Evolutionary conservation across 176 grass and related monocot genomes (phyloP).

Genomic region (Bothriochloa decipiens): DNA sequence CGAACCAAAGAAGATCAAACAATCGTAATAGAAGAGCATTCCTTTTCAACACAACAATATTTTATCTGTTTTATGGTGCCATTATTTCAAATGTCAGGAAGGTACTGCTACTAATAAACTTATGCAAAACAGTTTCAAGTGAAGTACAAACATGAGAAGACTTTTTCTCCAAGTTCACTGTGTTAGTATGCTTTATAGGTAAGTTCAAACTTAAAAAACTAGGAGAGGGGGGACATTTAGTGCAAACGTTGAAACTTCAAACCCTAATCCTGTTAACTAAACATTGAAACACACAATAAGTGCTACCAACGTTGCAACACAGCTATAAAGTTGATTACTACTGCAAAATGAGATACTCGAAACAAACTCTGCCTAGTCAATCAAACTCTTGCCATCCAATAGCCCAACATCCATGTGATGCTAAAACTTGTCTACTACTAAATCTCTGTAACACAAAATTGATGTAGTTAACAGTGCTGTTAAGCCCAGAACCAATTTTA

Average conservation of each 20-base stretch:
- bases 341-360: not conserved
- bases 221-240: not conserved
- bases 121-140: not conserved
- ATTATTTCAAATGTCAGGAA: not conserved
- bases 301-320: not conserved
- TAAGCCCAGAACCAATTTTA: not conserved
- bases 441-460: not conserved
- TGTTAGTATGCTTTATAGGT: not conserved
- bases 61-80: not conserved
- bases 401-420: not conserved
- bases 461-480: not conserved
- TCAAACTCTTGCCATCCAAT: not conserved
- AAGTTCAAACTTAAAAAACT: not conserved
- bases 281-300: not conserved
- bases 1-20: not conserved
- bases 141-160: not conserved
- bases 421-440: not conserved
- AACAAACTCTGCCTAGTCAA: not conserved
- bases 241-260: not conserved
- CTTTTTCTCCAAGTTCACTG: not conserved
- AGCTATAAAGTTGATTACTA: not conserved
- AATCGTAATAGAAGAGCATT: not conserved
- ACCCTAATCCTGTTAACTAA: not conserved
- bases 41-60: not conserved
- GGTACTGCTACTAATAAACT: not conserved